Conservation (phyloP, 192 early-diverging fungal genomes). For the Rhizophlyctis rosea region DNA sequence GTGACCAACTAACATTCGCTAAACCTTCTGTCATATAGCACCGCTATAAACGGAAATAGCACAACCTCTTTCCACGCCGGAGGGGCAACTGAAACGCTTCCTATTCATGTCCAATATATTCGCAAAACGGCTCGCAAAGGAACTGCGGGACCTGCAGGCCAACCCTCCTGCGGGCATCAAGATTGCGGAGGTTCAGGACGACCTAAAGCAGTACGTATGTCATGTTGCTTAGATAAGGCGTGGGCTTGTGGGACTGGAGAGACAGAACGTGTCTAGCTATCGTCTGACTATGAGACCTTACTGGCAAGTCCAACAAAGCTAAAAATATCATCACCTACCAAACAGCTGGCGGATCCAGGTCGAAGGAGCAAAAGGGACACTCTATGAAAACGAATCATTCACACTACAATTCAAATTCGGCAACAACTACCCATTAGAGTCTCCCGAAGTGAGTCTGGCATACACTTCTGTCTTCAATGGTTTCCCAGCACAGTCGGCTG, state of each 20-base stretch:
- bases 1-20: too few species aligned
- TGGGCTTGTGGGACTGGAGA: neutral
- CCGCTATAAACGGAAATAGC: too few species aligned
- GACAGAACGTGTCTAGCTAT: neutral
- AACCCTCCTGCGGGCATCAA: conserved; percentile 40
- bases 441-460: conserved; percentile 37
- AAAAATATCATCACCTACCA: too few species aligned
- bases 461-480: too few species aligned
- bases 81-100: too few species aligned
- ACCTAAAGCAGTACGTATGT: conserved; percentile 22
- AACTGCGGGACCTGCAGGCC: conserved; percentile 42
- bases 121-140: conserved; percentile 48
- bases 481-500: conserved; percentile 9
- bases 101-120: conserved; percentile 40
- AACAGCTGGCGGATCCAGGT: conserved; percentile 42
- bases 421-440: conserved; percentile 46
- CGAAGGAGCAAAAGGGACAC: conserved; percentile 36
- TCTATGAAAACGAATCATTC: conserved; percentile 43
- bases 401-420: conserved; percentile 45
- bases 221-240: neutral
- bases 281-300: too few species aligned
- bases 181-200: conserved; percentile 33
- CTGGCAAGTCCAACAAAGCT: too few species aligned
- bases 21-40: too few species aligned
- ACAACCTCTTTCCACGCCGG: too few species aligned